Evolutionary conservation across 306 rosid species (phyloP).

Genomic region (Sphenostylis stenocarpa): DNA sequence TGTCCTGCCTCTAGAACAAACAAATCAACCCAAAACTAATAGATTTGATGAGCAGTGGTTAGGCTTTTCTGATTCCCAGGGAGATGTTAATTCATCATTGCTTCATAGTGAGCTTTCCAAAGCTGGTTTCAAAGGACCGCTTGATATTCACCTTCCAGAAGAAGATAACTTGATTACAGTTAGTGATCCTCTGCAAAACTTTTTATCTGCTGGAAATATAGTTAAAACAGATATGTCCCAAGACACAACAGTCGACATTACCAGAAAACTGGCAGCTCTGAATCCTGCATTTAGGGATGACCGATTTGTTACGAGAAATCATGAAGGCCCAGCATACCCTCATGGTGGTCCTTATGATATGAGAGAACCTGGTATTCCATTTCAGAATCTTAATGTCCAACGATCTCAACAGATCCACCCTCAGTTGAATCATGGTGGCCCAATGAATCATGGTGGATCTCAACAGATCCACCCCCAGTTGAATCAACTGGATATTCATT

Average conservation of each 20-base stretch:
- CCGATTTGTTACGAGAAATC: slow-evolving; percentile 57
- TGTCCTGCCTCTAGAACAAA: slow-evolving; percentile 44
- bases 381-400: slow-evolving; percentile 61
- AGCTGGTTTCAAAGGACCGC: slow-evolving; percentile 54
- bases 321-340: slow-evolving; percentile 62
- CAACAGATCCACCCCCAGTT: slow-evolving; percentile 70
- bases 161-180: slow-evolving; percentile 72
- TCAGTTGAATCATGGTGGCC: slow-evolving; percentile 60
- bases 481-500: slow-evolving; percentile 68
- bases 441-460: slow-evolving; percentile 55
- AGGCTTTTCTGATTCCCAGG: slow-evolving; percentile 53
- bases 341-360: slow-evolving; percentile 60
- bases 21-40: slow-evolving; percentile 54
- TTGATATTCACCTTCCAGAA: slow-evolving; percentile 63
- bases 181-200: slow-evolving; percentile 59
- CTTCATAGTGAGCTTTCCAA: slow-evolving; percentile 49
- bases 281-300: slow-evolving; percentile 65
- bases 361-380: slow-evolving; percentile 67
- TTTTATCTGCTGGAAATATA: slow-evolving; percentile 54
- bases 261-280: slow-evolving; percentile 65
- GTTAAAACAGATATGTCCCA: slow-evolving; percentile 56
- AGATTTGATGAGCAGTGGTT: slow-evolving; percentile 61
- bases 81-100: slow-evolving; percentile 54
- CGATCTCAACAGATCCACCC: slow-evolving; percentile 65
- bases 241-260: slow-evolving; percentile 56